Evolutionary conservation across 768 basidiomycete genomes (phyloP).

Genomic region (Termitomyces sp.): DNA sequence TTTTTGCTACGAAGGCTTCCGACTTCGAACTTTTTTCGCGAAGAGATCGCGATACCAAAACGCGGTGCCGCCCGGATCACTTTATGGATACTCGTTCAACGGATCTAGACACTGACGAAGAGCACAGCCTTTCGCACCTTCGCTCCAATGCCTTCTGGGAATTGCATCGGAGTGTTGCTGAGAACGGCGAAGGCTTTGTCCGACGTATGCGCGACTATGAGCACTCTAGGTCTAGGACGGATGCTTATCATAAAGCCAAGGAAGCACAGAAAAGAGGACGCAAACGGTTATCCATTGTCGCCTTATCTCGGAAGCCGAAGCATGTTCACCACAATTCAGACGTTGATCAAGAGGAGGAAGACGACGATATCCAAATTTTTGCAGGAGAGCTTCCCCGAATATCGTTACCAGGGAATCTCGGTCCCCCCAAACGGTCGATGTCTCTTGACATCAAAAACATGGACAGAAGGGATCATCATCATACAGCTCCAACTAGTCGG

Average conservation of each 20-base stretch:
- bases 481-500: slow-evolving; percentile 12
- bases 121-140: slow-evolving; percentile 34
- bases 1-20: slow-evolving; percentile 45
- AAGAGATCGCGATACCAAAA: slow-evolving; percentile 11
- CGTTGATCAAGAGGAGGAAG: slow-evolving; percentile 37
- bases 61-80: slow-evolving; percentile 18
- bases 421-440: slow-evolving; percentile 37
- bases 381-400: slow-evolving; percentile 31
- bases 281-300: slow-evolving; percentile 31
- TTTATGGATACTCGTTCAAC: slow-evolving; percentile 7
- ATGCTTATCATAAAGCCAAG: slow-evolving; percentile 33
- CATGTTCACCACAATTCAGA: slow-evolving; percentile 15
- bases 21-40: slow-evolving; percentile 44
- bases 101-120: slow-evolving; percentile 12
- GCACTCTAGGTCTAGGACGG: slow-evolving; percentile 41
- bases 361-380: slow-evolving; percentile 59
- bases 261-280: slow-evolving; percentile 38
- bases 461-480: slow-evolving; percentile 15
- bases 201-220: slow-evolving; percentile 75
- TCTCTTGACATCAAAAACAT: slow-evolving; percentile 44
- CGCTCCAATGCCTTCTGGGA: slow-evolving; percentile 66
- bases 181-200: slow-evolving; percentile 66
- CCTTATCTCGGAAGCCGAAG: slow-evolving; percentile 15
- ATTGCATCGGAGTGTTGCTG: slow-evolving; percentile 56
- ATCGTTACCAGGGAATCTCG: slow-evolving; percentile 11